Evolutionary conservation across 495 filamentous ascomycete genomes (phyloP), one percentile per base, ranked within the genome.

Genomic region (Staphylotrichum tortipilum): DNA sequence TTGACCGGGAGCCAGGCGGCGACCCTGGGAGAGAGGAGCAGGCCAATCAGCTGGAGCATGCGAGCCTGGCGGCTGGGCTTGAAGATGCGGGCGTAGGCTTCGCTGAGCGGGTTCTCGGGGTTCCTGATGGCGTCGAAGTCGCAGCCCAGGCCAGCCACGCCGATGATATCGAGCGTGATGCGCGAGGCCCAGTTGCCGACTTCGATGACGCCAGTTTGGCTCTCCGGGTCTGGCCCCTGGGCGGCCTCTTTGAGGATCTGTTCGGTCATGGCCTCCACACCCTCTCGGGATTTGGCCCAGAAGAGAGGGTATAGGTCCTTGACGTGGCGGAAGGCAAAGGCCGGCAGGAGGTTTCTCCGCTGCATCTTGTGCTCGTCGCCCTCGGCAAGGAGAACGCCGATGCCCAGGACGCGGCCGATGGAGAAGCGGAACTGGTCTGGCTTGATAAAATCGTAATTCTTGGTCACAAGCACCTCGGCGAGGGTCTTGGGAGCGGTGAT

Each of bases 151-250:
- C 88, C 88, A 0, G 87, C 84, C 5, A 82, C 64, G 7, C 90
- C 89, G 53, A 95, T 91, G 47, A 95, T 89, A 57, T 95, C 90
- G 9, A 95, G 81, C 0, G 89, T 89, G 0, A 80, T 79, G 15
- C 88, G 78, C 33, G 75, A 81, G 8, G 73, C 80, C 86, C 86
- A 92, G 11, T 69, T 65, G 33, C 74, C 69, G 19, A 85, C 78
- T 43, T 92, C 85, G n/a, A 90, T 54, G 28, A 81, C 76, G 9
- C 71, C 73, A 11, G 54, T 41, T 14, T 35, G 19, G 12, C 58
- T 55, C 19, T 74, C 63, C 39, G 75, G 71, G 19, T 70, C 73
- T 19, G 66, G 37, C 1, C 52, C 35, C 60, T 52, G 75, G 23
- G 64, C 52, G 5, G 40, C 52, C 10, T 47, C 43, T 14, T 22